Conservation (phyloP, 345 rosid genomes). For the Litchi chinensis region DNA sequence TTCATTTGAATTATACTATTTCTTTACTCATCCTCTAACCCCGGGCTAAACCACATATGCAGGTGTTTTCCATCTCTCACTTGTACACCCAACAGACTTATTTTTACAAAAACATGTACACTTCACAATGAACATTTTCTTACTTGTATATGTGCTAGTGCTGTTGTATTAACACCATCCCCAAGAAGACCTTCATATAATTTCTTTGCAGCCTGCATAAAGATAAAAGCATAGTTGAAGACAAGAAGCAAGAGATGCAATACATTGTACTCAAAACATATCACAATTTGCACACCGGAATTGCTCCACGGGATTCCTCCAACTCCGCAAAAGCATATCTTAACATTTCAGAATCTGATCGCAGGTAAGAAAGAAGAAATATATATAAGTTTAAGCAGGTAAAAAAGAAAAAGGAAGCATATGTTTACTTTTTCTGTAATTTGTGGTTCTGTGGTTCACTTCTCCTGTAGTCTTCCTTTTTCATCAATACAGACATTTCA, state of each 20-base stretch:
- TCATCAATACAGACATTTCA: not conserved
- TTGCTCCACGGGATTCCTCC: slow-evolving; percentile 93
- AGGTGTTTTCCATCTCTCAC: not conserved
- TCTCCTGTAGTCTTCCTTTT: not conserved
- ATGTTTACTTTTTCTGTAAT: not conserved
- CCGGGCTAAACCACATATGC: not conserved
- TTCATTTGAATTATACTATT: not conserved
- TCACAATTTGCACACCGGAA: slow-evolving; percentile 47
- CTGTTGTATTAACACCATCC: slow-evolving; percentile 56
- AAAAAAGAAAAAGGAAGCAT: not conserved
- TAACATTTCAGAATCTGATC: slow-evolving; percentile 78
- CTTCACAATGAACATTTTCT: slow-evolving; percentile 23
- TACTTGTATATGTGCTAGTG: slow-evolving; percentile 90
- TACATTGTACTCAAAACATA: not conserved
- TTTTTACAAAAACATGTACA: slow-evolving; percentile 5
- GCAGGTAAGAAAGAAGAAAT: slow-evolving; percentile 20
- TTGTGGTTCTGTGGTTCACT: not conserved
- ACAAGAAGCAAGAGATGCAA: slow-evolving; percentile 13
- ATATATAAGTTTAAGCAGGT: slow-evolving; percentile 14
- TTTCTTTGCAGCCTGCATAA: slow-evolving; percentile 79
- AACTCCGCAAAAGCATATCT: slow-evolving; percentile 94
- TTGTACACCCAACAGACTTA: not conserved
- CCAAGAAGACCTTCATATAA: slow-evolving; percentile 75
- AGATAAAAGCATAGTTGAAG: slow-evolving; percentile 26
- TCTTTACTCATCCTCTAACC: not conserved